Base-by-base conservation (phyloP, 1,284 basidiomycete species). In the Ceratobasidium sp. region DNA sequence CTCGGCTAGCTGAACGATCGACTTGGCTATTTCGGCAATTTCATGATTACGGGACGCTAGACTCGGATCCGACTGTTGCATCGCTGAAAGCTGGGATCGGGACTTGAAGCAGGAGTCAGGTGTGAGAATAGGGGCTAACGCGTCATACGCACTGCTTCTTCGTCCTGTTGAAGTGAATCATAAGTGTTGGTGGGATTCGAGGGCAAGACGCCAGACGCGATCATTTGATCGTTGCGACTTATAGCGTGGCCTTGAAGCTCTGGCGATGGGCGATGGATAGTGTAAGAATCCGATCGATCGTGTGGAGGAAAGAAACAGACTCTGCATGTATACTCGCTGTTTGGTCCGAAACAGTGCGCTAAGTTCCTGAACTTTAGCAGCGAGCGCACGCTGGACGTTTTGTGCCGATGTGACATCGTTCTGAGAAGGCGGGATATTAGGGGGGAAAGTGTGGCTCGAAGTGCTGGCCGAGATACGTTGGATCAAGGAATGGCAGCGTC, bases 301-400 rank as follows among this genome's bases (percentile, higher is more conserved):
- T 10, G 30, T 77, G 70, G 55, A 43, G 58, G n/a, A 36, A 59
- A 52, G 23, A 48, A 72, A 88, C 96, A 83, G 79, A 97, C 96
- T 94, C 82, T 97, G 92, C 89, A 99, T 92, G 81, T 99, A 99
- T 36, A 96, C 91, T 71, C 93, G 89, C 82, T 99, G 97, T 83
- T 97, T 98, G 85, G 97, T 98, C 74, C 97, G 87, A 79, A 99
- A 99, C n/a, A 90, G 84, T 23, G 91, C 92, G 77, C 93, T 96
- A 59, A 96, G 84, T 77, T 96, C 93, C 83, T 99, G 97, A 10
- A 98, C 89, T 79, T 95, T 93, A 28, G 93, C 94, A 23, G 97
- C 97, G 45, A 99, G 87, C 12, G 92, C 96, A 36, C 96, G 90
- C 81, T 99, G 97, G n/a, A 98, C 94, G 79, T 99, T 99, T 82